Base-by-base conservation (phyloP, 495 filamentous ascomycete species). In the Parathielavia appendiculata region DNA sequence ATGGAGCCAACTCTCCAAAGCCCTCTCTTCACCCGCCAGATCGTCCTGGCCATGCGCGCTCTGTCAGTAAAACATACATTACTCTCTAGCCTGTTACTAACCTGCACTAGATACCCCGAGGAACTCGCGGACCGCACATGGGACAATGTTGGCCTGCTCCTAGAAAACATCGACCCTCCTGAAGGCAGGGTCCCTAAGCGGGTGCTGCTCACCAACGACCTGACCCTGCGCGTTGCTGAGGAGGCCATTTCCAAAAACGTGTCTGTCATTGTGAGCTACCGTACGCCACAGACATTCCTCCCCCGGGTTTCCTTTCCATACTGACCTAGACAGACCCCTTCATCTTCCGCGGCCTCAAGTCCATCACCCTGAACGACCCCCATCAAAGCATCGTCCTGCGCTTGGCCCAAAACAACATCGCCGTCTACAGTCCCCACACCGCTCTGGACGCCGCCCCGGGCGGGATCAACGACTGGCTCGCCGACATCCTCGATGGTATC, bases 391-490 rank as follows among this genome's bases (percentile, higher is more conserved):
- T 86, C 22, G 81, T 97, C 48, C 78, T 98, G 8, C 82, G 86
- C 48, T 79, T 98, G 4, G 87, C 86, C n/a, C 86, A 88, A 41
- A 83, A 89, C 74, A 92, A 95, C 17, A 92, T 97, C 62, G 92
- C 90, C 64, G 91, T 97, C 58, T 98, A 98, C 75, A 90, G 86
- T 52, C 93, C 93, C 0, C 93, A 98, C 67, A 97, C 92, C 0
- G 92, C 93, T 3, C 83, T 97, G 52, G 93, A 98, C 74, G 90
- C 91, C 26, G 88, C 88, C 0, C 84, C 86, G 7, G 88, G 86
- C 16, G 93, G 93, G 22, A 80, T 97, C 58, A 92, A 89, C 58
- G 91, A 97, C 75, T 98, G 93, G 93, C 86, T 98, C 19, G 91
- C 88, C 50, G 88, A 96, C 71, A 88, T 95, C 49, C 87, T 90